A percentile compares a stretch with the other conserved stretches of the same genome.
Evolutionary conservation across 2,329 filamentous ascomycete genomes (phyloP).

Genomic region (Orbilia oligospora): DNA sequence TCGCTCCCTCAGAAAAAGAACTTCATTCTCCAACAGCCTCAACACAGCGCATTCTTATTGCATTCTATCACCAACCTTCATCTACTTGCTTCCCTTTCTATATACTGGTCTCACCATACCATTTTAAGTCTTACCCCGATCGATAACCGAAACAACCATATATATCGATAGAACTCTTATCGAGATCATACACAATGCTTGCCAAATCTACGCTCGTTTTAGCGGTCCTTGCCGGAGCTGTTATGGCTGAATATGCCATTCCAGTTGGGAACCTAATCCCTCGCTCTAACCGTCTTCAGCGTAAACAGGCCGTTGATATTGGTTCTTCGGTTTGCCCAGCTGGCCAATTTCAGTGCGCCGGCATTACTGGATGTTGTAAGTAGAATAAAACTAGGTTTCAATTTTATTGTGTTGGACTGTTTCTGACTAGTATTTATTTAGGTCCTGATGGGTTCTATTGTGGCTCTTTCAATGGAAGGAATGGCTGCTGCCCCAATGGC

Average conservation of each 20-base stretch:
- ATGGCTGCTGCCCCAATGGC: constrained; percentile 48
- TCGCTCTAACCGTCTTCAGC: constrained; percentile 36
- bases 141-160: neutral
- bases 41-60: constrained; percentile 19
- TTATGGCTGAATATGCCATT: constrained; percentile 46
- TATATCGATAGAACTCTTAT: constrained; percentile 1
- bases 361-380: constrained; percentile 54
- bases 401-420: neutral
- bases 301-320: constrained; percentile 33
- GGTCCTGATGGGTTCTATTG: constrained; percentile 51
- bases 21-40: constrained; percentile 38
- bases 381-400: neutral
- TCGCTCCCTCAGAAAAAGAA: neutral
- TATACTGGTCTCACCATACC: neutral
- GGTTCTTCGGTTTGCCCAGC: constrained; percentile 37
- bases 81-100: neutral
- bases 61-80: constrained; percentile 10
- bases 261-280: constrained; percentile 41
- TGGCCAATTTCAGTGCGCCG: constrained; percentile 40
- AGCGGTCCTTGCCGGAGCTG: constrained; percentile 29
- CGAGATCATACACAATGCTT: constrained; percentile 34
- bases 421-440: constrained; percentile 9
- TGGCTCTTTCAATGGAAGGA: constrained; percentile 49
- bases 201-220: constrained; percentile 37
- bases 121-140: neutral